Percentiles rank a stretch among this genome's conserved stretches.
phyloP scores from a whole-genome alignment of 2,329 filamentous ascomycete species.

The Grosmannia serpens region DNA sequence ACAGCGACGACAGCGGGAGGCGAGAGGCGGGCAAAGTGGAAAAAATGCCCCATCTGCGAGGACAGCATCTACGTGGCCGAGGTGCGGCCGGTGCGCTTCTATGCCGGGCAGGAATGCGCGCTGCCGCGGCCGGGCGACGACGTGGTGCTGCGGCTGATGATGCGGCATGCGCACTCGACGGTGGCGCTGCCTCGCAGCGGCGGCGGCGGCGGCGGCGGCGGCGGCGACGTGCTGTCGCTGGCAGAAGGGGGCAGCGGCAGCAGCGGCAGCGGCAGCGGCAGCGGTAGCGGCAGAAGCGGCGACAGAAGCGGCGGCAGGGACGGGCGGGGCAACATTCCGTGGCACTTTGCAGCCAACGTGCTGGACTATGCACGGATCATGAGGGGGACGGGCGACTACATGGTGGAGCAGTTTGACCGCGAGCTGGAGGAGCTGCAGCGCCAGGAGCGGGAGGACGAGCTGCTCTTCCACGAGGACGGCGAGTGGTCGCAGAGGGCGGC shows the following conservation, averaged over 20 bases:
- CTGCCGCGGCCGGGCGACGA: slow-evolving; percentile 76
- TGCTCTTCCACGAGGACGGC: slow-evolving; percentile 84
- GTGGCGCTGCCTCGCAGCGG: slow-evolving; percentile 79
- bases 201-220: slow-evolving; percentile 53
- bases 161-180: slow-evolving; percentile 68
- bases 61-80: slow-evolving; percentile 90
- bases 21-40: slow-evolving; percentile 50
- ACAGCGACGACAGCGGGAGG: neutral
- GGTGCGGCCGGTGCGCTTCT: slow-evolving; percentile 80
- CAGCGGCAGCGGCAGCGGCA: neutral
- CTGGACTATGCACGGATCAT: slow-evolving; percentile 92
- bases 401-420: slow-evolving; percentile 65
- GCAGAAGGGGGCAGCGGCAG: slow-evolving; percentile 34
- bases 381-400: slow-evolving; percentile 85
- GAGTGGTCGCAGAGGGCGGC: slow-evolving; percentile 87
- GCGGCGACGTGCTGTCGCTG: slow-evolving; percentile 38
- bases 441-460: slow-evolving; percentile 80
- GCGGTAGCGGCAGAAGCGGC: too few species aligned
- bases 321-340: slow-evolving; percentile 48
- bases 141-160: slow-evolving; percentile 78
- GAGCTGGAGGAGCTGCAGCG: slow-evolving; percentile 64
- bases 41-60: slow-evolving; percentile 94
- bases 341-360: slow-evolving; percentile 90
- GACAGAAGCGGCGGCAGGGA: neutral
- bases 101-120: slow-evolving; percentile 74